Evolutionary conservation across 1,284 basidiomycete genomes (phyloP).

Genomic region (Cryptococcus sp.): DNA sequence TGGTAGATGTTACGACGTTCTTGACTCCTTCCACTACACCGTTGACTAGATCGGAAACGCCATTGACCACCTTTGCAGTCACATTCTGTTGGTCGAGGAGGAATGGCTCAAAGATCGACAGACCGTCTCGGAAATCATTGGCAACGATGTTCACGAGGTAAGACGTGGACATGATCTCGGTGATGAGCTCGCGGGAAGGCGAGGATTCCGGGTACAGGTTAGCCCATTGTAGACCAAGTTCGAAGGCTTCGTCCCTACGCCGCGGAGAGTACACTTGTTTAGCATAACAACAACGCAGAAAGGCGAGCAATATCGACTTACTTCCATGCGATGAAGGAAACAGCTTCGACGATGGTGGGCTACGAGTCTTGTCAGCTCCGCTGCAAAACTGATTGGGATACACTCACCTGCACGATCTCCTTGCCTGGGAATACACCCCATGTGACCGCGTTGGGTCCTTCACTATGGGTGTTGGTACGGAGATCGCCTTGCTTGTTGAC

Average conservation of each 20-base stretch:
- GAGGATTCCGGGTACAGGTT: constrained; percentile 80
- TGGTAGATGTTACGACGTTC: constrained; percentile 11
- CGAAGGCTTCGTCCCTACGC: constrained; percentile 84
- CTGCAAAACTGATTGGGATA: background rate
- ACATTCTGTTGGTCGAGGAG: constrained; percentile 46
- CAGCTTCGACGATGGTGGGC: constrained; percentile 95
- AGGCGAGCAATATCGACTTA: constrained; percentile 23
- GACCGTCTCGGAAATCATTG: constrained; percentile 85
- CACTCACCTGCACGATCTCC: constrained; percentile 77
- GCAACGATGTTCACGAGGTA: constrained; percentile 97
- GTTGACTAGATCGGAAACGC: constrained; percentile 13
- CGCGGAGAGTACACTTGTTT: background rate
- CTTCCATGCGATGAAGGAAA: constrained; percentile 53
- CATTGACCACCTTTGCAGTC: constrained; percentile 14
- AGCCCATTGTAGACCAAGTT: constrained; percentile 93
- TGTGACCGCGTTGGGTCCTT: constrained; percentile 97
- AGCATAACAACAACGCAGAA: constrained; percentile 10
- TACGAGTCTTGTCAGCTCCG: constrained; percentile 1
- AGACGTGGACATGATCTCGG: constrained; percentile 73
- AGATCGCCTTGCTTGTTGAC: constrained; percentile 74
- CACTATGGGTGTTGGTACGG: constrained; percentile 89
- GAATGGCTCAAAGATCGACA: constrained; percentile 87
- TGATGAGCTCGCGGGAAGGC: constrained; percentile 72
- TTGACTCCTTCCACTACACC: constrained; percentile 25
- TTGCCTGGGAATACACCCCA: constrained; percentile 99